Conservation (phyloP, 352 stramenopile species). For the Phytophthora nicotianae region DNA sequence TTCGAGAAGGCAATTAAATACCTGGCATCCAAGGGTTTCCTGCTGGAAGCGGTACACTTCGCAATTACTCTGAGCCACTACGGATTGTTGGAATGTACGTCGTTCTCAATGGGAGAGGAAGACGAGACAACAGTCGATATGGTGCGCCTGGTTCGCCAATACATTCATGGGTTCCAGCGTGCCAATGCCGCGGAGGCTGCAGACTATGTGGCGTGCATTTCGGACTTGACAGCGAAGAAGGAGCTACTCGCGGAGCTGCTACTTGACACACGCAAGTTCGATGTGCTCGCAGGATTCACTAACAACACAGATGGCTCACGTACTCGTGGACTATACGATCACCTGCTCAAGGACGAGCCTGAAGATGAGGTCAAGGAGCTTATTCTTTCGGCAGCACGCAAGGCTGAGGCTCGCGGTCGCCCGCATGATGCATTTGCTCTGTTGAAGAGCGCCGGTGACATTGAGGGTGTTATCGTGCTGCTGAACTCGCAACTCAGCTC, state of each 20-base stretch:
- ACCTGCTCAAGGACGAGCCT: slow-evolving; percentile 69
- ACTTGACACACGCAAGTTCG: slow-evolving; percentile 83
- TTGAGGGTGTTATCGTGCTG: slow-evolving; percentile 73
- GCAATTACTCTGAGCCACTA: slow-evolving; percentile 83
- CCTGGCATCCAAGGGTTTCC: slow-evolving; percentile 73
- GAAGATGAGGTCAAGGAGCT: slow-evolving; percentile 83
- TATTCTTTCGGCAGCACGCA: slow-evolving; percentile 71
- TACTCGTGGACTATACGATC: slow-evolving; percentile 76
- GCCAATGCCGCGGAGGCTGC: slow-evolving; percentile 77
- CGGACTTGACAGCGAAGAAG: slow-evolving; percentile 64
- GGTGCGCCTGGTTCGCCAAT: slow-evolving; percentile 82
- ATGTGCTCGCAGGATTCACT: slow-evolving; percentile 77
- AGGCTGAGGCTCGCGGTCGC: slow-evolving; percentile 73
- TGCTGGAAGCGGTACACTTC: slow-evolving; percentile 84
- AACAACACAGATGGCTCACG: slow-evolving; percentile 85
- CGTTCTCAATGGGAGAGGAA: slow-evolving; percentile 62
- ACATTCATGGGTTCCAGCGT: slow-evolving; percentile 84
- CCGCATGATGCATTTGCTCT: slow-evolving; percentile 79
- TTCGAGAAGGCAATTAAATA: slow-evolving; percentile 87
- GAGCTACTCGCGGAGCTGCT: slow-evolving; percentile 75
- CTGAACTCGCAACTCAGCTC: slow-evolving; percentile 78
- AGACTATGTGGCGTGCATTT: slow-evolving; percentile 81
- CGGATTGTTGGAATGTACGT: slow-evolving; percentile 63
- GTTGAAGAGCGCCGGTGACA: slow-evolving; percentile 79
- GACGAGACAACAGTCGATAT: slow-evolving; percentile 69